phyloP scores from a whole-genome alignment of 768 basidiomycete genomes.

The Rubroboletus satanas region DNA sequence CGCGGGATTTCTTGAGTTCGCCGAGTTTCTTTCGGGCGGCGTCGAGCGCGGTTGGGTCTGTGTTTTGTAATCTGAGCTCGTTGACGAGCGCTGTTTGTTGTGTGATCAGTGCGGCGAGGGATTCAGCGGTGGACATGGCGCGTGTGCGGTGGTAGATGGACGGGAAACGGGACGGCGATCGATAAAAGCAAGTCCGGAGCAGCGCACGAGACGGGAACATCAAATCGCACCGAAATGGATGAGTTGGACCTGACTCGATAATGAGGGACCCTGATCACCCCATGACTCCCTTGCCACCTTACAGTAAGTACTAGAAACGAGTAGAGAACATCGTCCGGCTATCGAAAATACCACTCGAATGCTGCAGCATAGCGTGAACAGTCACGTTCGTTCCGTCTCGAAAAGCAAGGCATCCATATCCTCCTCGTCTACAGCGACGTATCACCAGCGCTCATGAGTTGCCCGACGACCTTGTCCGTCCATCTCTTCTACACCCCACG shows the following conservation, averaged over 20 bases:
- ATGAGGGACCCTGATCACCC: constrained; percentile 24
- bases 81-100: constrained; percentile 56
- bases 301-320: background rate
- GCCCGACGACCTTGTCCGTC: constrained; percentile 19
- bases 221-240: constrained; percentile 6
- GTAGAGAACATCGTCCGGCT: constrained; percentile 9
- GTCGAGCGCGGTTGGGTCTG: constrained; percentile 48
- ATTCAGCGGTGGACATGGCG: constrained; percentile 40
- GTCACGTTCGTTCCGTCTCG: constrained; percentile 4
- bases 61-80: constrained; percentile 54
- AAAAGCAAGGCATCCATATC: constrained; percentile 4
- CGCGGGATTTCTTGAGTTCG: constrained; percentile 60
- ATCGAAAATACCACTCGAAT: constrained; percentile 19
- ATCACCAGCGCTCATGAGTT: constrained; percentile 11
- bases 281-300: background rate
- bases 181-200: constrained; percentile 29
- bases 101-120: constrained; percentile 53
- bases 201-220: constrained; percentile 18
- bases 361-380: constrained; percentile 17
- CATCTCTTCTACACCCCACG: constrained; percentile 20
- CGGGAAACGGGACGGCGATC: constrained; percentile 27
- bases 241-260: constrained; percentile 18
- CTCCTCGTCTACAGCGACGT: background rate
- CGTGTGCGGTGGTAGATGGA: constrained; percentile 14
- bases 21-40: constrained; percentile 66